A percentile compares a stretch with the other conserved stretches of the same genome.
Conservation (phyloP, 305 asterid genomes). For the Fraxinus velutina region DNA sequence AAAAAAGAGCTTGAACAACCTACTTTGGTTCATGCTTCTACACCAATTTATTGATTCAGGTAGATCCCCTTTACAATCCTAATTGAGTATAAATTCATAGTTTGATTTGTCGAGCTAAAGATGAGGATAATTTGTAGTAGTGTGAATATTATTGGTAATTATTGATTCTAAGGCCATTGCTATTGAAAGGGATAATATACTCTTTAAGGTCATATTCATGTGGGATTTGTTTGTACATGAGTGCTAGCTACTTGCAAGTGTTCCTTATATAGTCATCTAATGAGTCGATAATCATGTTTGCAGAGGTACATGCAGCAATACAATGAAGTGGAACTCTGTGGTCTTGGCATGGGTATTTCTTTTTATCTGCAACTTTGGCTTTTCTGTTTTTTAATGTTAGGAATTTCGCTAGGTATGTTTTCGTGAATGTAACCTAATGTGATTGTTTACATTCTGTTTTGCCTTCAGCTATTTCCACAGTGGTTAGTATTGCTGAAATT, state of each 20-base stretch:
- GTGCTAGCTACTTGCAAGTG: not conserved
- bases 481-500: conserved; percentile 70
- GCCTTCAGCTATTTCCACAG: conserved; percentile 63
- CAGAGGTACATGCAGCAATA: conserved; percentile 72
- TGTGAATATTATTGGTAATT: not conserved
- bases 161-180: not conserved
- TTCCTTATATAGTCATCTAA: not conserved
- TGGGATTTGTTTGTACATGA: not conserved
- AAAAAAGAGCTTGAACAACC: not conserved
- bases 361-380: conserved; percentile 10
- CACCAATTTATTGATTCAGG: not conserved
- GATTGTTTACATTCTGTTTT: not conserved
- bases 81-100: not conserved
- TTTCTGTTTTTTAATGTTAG: not conserved
- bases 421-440: not conserved
- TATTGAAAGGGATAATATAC: not conserved
- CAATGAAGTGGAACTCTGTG: conserved; percentile 69
- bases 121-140: not conserved
- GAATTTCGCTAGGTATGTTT: not conserved
- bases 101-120: not conserved
- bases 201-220: not conserved
- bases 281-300: conserved; percentile 10
- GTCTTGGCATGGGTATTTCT: conserved; percentile 68
- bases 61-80: not conserved
- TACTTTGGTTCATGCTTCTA: not conserved